Conservation (phyloP, 2,329 filamentous ascomycete genomes). For the Arachnopeziza araneosa region DNA sequence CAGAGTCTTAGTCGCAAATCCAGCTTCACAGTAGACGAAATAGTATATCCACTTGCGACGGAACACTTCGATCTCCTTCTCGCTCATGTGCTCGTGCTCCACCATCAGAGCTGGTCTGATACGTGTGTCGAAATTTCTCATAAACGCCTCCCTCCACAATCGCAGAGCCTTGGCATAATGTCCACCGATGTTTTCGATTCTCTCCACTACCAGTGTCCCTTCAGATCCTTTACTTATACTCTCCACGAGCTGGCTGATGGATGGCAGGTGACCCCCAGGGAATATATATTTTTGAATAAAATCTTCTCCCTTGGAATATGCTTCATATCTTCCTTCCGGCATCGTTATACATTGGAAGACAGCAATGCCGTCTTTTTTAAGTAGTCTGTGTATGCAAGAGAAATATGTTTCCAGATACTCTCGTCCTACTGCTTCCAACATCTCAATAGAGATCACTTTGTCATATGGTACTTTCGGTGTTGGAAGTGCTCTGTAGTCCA, state of each 20-base stretch:
- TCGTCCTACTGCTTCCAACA: conserved; percentile 68
- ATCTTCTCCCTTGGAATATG: conserved; percentile 61
- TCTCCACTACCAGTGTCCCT: conserved; percentile 60
- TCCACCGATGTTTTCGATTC: conserved; percentile 65
- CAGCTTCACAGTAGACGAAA: conserved; percentile 70
- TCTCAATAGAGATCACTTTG: conserved; percentile 70
- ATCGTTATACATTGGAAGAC: conserved; percentile 76
- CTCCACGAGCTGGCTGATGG: conserved; percentile 48
- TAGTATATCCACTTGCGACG: conserved; percentile 73
- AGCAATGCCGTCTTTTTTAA: conserved; percentile 62
- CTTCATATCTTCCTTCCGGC: conserved; percentile 61
- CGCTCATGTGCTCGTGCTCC: conserved; percentile 53
- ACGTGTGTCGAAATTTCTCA: conserved; percentile 52
- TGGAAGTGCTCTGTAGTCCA: conserved; percentile 62
- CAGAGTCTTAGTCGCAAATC: conserved; percentile 65
- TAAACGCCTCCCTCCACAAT: conserved; percentile 63
- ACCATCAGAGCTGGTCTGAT: conserved; percentile 55
- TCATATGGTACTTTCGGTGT: conserved; percentile 53
- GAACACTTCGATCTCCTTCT: conserved; percentile 61
- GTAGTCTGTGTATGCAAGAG: conserved; percentile 52
- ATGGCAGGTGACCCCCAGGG: conserved; percentile 67
- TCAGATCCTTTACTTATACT: conserved; percentile 56
- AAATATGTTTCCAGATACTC: conserved; percentile 67
- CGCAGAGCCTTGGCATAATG: conserved; percentile 67
- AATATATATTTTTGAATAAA: conserved; percentile 77